These are phyloP conservation scores for Hyaloscypha bicolor DNA, from an alignment of 495 filamentous ascomycete genomes.

Conservation along the genomic window DNA sequence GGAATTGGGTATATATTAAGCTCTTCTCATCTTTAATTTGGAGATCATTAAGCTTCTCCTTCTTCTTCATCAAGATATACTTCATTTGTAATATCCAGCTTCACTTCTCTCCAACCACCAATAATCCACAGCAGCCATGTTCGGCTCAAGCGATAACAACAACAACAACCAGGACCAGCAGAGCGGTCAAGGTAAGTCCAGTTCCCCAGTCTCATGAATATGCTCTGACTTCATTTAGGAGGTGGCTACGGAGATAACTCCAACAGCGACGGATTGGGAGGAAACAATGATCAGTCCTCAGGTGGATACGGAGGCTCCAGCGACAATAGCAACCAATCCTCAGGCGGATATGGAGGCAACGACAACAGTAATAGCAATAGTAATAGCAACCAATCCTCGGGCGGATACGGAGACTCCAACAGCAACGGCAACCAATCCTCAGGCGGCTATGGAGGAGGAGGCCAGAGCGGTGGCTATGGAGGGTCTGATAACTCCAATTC, in stretches of 20 bases:
- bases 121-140: slow-evolving; percentile 2
- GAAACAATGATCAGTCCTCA: neutral
- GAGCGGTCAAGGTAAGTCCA: neutral
- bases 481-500: slow-evolving; percentile 1
- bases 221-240: neutral
- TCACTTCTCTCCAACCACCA: neutral
- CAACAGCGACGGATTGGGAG: slow-evolving; percentile 1
- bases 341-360: neutral
- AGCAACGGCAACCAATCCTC: neutral
- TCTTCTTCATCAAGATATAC: neutral
- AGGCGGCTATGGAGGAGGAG: neutral
- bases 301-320: neutral
- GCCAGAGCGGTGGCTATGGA: slow-evolving; percentile 5
- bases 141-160: slow-evolving; percentile 10
- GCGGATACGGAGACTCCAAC: neutral
- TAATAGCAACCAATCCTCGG: neutral
- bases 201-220: neutral
- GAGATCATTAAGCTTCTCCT: neutral
- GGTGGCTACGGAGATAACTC: neutral
- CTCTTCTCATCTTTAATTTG: neutral
- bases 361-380: neutral
- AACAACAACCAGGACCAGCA: neutral
- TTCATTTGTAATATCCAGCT: neutral
- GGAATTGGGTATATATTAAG: neutral
- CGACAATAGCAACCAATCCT: neutral